Conservation (phyloP, 2,329 filamentous ascomycete species). For the Penicillium sp. region DNA sequence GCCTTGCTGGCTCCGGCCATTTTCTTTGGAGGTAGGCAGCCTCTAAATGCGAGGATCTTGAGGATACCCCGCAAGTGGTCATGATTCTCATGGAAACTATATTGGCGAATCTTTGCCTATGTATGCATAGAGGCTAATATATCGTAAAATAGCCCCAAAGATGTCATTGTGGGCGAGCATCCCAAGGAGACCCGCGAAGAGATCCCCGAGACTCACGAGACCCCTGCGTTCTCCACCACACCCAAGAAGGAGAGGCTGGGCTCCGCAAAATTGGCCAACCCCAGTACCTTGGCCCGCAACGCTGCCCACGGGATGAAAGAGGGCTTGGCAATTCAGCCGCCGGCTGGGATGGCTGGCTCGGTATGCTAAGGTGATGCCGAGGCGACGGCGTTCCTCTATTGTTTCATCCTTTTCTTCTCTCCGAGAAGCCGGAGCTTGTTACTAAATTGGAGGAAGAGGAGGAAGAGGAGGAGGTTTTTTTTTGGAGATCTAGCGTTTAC, state of each 20-base stretch:
- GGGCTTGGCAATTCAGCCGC: background rate
- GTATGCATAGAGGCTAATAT: background rate
- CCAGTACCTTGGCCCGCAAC: background rate
- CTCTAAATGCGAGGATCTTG: background rate
- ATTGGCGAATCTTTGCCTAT: background rate
- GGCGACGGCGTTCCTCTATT: slow-evolving; percentile 1
- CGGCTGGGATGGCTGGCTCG: no score
- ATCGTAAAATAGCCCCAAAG: background rate
- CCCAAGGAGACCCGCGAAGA: background rate
- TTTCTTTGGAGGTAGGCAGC: background rate
- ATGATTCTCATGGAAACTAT: background rate
- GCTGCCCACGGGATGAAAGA: background rate
- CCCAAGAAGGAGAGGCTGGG: background rate
- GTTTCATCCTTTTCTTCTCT: slow-evolving; percentile 1
- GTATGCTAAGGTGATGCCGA: no score
- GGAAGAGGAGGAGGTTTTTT: no score
- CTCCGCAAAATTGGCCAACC: background rate
- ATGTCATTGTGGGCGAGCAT: background rate
- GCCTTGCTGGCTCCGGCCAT: background rate
- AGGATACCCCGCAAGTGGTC: background rate
- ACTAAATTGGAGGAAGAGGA: background rate
- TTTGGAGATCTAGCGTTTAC: no score
- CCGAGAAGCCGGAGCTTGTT: background rate
- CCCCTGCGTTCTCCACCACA: background rate
- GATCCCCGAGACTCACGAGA: background rate